Percentiles rank a stretch among this genome's conserved stretches.
Evolutionary conservation across 768 basidiomycete species (phyloP).

Genomic region (Suillus hirtellus): DNA sequence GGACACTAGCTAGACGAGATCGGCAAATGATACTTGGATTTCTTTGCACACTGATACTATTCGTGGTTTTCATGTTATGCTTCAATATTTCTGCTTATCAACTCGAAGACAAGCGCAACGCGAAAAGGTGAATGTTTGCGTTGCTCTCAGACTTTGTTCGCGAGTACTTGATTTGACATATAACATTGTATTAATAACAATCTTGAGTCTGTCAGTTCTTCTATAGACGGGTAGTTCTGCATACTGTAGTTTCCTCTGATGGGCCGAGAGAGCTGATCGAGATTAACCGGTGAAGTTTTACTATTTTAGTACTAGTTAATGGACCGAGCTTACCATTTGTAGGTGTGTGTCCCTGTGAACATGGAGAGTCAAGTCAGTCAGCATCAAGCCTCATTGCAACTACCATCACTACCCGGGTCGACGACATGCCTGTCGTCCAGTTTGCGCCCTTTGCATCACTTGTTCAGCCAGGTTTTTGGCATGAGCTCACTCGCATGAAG

Average conservation of each 20-base stretch:
- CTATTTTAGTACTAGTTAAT: background rate
- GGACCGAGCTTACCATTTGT: conserved; percentile 4
- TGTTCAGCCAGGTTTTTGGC: conserved; percentile 92
- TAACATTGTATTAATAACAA: background rate
- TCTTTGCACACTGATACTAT: background rate
- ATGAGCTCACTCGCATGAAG: conserved; percentile 84
- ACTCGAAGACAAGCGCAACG: background rate
- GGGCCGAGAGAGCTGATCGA: background rate
- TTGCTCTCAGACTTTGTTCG: background rate
- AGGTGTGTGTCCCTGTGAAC: conserved; percentile 2
- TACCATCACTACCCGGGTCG: conserved; percentile 5
- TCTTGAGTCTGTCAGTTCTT: background rate
- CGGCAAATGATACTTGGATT: conserved; percentile 5
- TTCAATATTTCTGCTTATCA: background rate
- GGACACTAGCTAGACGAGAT: conserved; percentile 65
- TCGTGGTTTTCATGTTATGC: background rate
- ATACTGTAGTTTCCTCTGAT: background rate
- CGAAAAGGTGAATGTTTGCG: background rate
- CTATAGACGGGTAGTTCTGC: background rate
- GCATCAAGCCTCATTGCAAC: conserved; percentile 3
- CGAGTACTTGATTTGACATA: background rate
- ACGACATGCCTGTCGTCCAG: conserved; percentile 64
- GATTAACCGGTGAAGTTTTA: background rate
- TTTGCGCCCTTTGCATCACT: conserved; percentile 87
- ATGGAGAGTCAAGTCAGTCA: conserved; percentile 3